Base-by-base conservation (phyloP, 345 rosid genomes). In the Orychophragmus violaceus region DNA sequence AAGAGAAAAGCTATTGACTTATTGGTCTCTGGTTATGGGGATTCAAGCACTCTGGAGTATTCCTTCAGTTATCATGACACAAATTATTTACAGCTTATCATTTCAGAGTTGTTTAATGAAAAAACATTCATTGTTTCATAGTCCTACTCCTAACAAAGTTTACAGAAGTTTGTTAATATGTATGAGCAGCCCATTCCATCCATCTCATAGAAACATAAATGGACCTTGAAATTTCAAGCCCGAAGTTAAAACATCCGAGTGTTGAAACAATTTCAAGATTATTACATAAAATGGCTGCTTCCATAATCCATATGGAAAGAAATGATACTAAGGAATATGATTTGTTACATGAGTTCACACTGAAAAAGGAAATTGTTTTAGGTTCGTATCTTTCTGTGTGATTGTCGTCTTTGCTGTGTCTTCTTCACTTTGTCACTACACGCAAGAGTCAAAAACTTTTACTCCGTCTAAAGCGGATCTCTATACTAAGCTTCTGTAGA, bases 391-490 rank as follows among this genome's bases (percentile, higher is more conserved):
- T 58, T 46, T n/a, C n/a, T n/a, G n/a, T n/a, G n/a, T n/a, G n/a
- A n/a, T n/a, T n/a, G n/a, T n/a, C n/a, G n/a, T n/a, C n/a, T n/a
- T 59, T 37, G 66, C 13, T 59, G 14, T 46, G 66, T 69, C 57
- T 63, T 50, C 52, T 28, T 51, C 33, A 6, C 56, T 49, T 69
- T 33, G 67, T 62, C 21, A 39, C 19, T 4, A 60, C 74, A 69
- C 67, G 74, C 61, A 69, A n/a, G n/a, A n/a, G n/a, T n/a, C n/a
- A n/a, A n/a, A n/a, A 59, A 69, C 6, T 25, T 59, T 50, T 69
- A 27, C 17, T 36, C 66, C 73, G 59, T 50, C 23, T 50, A 37
- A 69, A 60, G 53, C 52, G 61, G 74, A 69, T 69, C 74, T 42
- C 60, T 49, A 59, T 49, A 60, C 28, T 27, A 37, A 17, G 59